Percentiles rank a stretch among this genome's conserved stretches.
phyloP scores from a whole-genome alignment of 2,329 filamentous ascomycete species.

The Mariannaea elegans region DNA sequence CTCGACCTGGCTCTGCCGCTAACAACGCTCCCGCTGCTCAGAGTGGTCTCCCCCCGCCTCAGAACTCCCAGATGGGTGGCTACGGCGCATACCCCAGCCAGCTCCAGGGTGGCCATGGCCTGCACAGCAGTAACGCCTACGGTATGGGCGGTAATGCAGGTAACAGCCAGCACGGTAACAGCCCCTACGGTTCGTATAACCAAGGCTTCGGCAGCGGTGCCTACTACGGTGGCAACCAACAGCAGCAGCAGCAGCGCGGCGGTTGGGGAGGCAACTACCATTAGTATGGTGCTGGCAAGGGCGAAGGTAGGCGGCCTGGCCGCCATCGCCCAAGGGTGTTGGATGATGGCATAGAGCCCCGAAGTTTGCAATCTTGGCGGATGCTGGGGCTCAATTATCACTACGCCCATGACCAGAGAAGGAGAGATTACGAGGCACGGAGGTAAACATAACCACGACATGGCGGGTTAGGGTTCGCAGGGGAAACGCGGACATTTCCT shows the following conservation, averaged over 20 bases:
- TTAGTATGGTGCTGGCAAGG: conserved; percentile 48
- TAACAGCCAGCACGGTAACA: conserved; percentile 62
- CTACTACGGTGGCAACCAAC: conserved; percentile 52
- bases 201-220: conserved; percentile 57
- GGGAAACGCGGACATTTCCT: conserved; percentile 38
- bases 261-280: conserved; percentile 71
- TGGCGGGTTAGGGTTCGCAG: conserved; percentile 38
- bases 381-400: conserved; percentile 3
- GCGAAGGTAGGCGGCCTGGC: conserved; percentile 34
- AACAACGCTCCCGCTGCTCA: conserved; percentile 61
- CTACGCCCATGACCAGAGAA: not conserved
- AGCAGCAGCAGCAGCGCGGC: conserved; percentile 57
- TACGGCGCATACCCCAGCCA: conserved; percentile 67
- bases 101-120: conserved; percentile 57
- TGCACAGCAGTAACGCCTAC: conserved; percentile 65
- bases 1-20: conserved; percentile 66
- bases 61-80: conserved; percentile 63
- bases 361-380: conserved; percentile 8
- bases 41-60: conserved; percentile 65
- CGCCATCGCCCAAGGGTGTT: not conserved
- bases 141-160: conserved; percentile 61
- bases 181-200: conserved; percentile 63
- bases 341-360: not conserved
- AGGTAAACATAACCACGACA: conserved; percentile 45
- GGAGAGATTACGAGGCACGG: conserved; percentile 33